Conservation (phyloP, 495 filamentous ascomycete genomes). For the Aspergillus egyptiacus region DNA sequence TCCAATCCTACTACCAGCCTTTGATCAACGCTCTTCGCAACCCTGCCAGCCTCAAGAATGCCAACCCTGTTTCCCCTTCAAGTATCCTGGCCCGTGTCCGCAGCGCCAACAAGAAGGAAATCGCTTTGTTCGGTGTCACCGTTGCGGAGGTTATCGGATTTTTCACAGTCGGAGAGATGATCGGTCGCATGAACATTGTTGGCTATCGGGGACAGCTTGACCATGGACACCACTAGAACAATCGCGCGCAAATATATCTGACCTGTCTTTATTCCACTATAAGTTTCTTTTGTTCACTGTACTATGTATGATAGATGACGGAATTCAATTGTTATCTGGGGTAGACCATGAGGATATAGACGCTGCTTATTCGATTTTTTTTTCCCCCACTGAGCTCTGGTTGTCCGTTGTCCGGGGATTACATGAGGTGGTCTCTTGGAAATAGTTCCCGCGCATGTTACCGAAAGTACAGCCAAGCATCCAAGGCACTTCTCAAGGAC, state of each 20-base stretch:
- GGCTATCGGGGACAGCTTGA: constrained; percentile 73
- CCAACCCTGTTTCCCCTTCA: constrained; percentile 39
- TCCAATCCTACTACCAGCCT: constrained; percentile 83
- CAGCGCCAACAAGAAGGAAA: constrained; percentile 61
- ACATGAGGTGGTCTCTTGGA: too few species aligned
- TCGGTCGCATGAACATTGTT: constrained; percentile 86
- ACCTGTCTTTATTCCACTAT: constrained; percentile 27
- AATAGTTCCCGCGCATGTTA: too few species aligned
- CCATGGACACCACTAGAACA: constrained; percentile 52
- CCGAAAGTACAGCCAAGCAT: too few species aligned
- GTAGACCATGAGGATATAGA: constrained; percentile 23
- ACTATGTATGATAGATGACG: constrained; percentile 53
- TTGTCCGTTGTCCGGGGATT: too few species aligned
- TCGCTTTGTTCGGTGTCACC: constrained; percentile 66
- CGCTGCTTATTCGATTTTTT: not conserved
- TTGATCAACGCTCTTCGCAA: constrained; percentile 61
- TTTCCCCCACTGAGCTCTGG: not conserved
- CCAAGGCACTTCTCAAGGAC: too few species aligned
- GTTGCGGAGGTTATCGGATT: constrained; percentile 86
- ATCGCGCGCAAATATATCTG: constrained; percentile 28
- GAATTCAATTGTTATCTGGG: constrained; percentile 48
- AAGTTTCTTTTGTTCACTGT: constrained; percentile 33
- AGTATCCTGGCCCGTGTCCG: constrained; percentile 57
- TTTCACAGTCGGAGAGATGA: constrained; percentile 96
- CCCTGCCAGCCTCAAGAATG: constrained; percentile 48